Evolutionary conservation across 1,284 basidiomycete genomes (phyloP), one percentile per base, ranked within the genome.

Genomic region (Peniophora sp.): DNA sequence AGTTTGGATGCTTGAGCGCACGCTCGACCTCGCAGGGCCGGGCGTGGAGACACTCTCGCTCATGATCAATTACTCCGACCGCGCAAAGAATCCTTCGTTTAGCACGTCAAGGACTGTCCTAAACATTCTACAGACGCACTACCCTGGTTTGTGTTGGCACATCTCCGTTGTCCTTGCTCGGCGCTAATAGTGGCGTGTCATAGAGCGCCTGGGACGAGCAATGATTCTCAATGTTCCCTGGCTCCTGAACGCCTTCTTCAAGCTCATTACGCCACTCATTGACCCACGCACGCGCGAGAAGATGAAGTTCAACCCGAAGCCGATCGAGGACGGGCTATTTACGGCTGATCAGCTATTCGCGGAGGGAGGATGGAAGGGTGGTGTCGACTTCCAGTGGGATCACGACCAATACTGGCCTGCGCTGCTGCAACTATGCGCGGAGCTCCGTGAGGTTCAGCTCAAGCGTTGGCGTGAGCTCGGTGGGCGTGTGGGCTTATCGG

Each of bases 211-310:
- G 34, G 92, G 92, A n/a, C 73, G 82, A 22, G 83, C 91, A 1
- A 69, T 94, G 45, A 83, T 96, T 57, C 75, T 88, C 54, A 92
- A 95, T 61, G 81, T 93, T 46, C 93, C 94, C 20, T 91, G 78
- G 69, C 67, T 91, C 57, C 68, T 94, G 55, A 83, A 83, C 56
- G 75, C 83, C 0, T 93, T 94, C 73, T 92, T 89, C 74, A 87
- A 84, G 54, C 72, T 91, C 55, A 83, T 97, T 62, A 79, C 75
- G 51, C 92, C 94, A 0, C 81, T 90, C 63, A 77, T 89, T 48
- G 87, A 89, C 65, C 84, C 86, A 6, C 61, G 92, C 58, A 96
- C 94, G 0, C 83, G 87, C 51, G 58, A 70, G 34, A 87, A 87
- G 60, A 69, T 87, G 63, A 72, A 78, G 51, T 87, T 90, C 67